A percentile compares a stretch with the other conserved stretches of the same genome.
Conservation (phyloP, 1,284 basidiomycete species). For the Rhodotorula sp. region DNA sequence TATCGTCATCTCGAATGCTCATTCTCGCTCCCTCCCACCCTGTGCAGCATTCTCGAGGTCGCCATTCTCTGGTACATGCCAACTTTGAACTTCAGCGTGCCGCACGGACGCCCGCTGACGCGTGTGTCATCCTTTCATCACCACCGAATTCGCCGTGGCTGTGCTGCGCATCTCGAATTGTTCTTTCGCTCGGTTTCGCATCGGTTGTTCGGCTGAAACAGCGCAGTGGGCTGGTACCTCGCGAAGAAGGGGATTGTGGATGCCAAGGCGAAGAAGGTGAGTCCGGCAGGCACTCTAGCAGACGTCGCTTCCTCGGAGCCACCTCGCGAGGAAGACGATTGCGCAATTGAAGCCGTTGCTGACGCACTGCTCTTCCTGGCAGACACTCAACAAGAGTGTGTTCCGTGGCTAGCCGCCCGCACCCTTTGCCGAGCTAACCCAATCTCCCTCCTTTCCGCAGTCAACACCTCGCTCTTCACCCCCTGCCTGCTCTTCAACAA, state of each 20-base stretch:
- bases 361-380: neutral
- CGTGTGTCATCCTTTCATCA: no score
- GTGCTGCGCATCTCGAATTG: no score
- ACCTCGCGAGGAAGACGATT: neutral
- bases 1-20: neutral
- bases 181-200: neutral
- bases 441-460: neutral
- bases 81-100: accelerated
- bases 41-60: slow-evolving; percentile 37
- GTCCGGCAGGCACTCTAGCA: neutral
- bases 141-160: no score
- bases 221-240: slow-evolving; percentile 50
- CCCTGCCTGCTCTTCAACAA: slow-evolving; percentile 52
- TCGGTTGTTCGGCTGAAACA: neutral
- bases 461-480: slow-evolving; percentile 42
- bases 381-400: slow-evolving; percentile 38
- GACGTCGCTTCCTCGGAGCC: no score
- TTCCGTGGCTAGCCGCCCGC: no score
- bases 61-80: slow-evolving; percentile 35
- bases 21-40: neutral
- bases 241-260: slow-evolving; percentile 51
- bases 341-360: neutral
- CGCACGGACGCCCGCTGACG: neutral
- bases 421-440: neutral
- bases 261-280: slow-evolving; percentile 48